Evolutionary conservation across 805 yeast species (phyloP).

Genomic region (Candida pseudoglaebosa): DNA sequence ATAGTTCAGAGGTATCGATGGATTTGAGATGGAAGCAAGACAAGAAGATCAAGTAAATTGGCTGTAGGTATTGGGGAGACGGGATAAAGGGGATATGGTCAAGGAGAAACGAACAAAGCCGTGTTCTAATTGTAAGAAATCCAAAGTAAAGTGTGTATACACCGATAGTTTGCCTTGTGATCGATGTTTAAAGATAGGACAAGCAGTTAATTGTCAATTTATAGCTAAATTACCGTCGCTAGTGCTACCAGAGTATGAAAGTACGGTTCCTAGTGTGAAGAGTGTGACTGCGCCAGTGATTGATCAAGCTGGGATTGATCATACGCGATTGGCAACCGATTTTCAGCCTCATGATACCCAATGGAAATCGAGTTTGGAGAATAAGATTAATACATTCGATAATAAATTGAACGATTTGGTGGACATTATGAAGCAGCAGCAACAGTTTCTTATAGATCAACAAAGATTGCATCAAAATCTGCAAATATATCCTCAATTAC

Average conservation of each 20-base stretch:
- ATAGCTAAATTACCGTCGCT: constrained; percentile 49
- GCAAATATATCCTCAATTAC: constrained; percentile 7
- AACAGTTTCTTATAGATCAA: constrained; percentile 21
- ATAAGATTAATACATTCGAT: constrained; percentile 33
- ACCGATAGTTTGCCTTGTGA: constrained; percentile 49
- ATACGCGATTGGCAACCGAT: too few species aligned
- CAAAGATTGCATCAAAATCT: constrained; percentile 11
- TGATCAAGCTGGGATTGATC: too few species aligned
- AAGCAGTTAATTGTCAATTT: constrained; percentile 48
- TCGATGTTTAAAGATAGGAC: constrained; percentile 49
- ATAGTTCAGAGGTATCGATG: too few species aligned
- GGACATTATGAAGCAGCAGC: constrained; percentile 30
- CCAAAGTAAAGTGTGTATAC: constrained; percentile 62
- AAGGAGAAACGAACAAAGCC: constrained; percentile 50
- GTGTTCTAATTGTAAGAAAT: constrained; percentile 57
- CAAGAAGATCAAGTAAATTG: too few species aligned
- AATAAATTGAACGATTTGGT: constrained; percentile 35
- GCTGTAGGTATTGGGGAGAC: background rate
- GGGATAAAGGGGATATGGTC: constrained; percentile 15
- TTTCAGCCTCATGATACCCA: constrained; percentile 12
- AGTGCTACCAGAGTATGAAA: constrained; percentile 22
- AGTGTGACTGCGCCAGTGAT: too few species aligned
- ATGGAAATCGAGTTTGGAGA: constrained; percentile 36
- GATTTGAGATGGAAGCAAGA: too few species aligned
- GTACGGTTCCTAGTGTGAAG: constrained; percentile 1